Evolutionary conservation across 495 filamentous ascomycete genomes (phyloP).

Genomic region (Aspergillus funiculosus): DNA sequence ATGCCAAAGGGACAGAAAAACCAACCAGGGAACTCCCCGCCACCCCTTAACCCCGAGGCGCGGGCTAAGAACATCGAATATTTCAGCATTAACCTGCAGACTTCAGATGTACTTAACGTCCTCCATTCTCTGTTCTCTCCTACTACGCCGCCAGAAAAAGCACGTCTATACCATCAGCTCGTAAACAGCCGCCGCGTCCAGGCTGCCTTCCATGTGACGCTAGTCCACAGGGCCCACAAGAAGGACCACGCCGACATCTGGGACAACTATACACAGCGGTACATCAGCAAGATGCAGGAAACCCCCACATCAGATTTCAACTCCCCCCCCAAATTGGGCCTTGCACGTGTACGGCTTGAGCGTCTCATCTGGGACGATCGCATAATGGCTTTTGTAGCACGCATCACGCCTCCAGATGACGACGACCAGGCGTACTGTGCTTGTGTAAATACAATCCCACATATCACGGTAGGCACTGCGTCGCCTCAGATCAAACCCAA

Average conservation of each 20-base stretch:
- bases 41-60: conserved; percentile 16
- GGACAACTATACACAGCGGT: conserved; percentile 54
- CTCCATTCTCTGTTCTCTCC: conserved; percentile 63
- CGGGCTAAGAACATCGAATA: conserved; percentile 66
- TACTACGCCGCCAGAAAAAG: conserved; percentile 34
- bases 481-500: conserved; percentile 71
- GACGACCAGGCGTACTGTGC: conserved; percentile 47
- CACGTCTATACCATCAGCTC: conserved; percentile 70
- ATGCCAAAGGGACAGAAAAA: conserved; percentile 34
- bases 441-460: conserved; percentile 71
- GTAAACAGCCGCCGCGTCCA: conserved; percentile 69
- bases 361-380: conserved; percentile 72
- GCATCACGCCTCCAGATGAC: conserved; percentile 45
- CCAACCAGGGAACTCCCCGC: conserved; percentile 16
- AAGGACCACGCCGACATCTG: conserved; percentile 60
- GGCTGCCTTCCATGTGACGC: conserved; percentile 82
- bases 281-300: conserved; percentile 36
- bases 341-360: conserved; percentile 54
- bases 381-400: conserved; percentile 82
- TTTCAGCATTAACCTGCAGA: conserved; percentile 63
- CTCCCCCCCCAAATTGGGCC: conserved; percentile 45
- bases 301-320: conserved; percentile 36
- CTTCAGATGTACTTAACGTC: conserved; percentile 50
- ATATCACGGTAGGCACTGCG: conserved; percentile 84
- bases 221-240: conserved; percentile 70